Evolutionary conservation across 2,329 filamentous ascomycete species (phyloP), one percentile per base, ranked within the genome.

Genomic region (Diaporthe longicolla): DNA sequence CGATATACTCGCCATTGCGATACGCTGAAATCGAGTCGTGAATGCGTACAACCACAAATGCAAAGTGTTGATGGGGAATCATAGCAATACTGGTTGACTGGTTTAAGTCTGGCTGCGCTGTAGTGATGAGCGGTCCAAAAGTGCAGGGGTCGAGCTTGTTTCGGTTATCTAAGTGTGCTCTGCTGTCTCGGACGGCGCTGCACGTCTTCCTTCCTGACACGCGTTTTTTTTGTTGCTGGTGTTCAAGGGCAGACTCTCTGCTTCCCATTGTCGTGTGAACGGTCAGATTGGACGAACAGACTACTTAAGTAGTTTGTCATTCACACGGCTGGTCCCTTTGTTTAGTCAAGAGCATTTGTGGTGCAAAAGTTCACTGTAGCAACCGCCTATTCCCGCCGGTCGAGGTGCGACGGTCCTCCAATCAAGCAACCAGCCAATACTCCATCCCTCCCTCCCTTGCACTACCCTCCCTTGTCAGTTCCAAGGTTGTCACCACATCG

Each of bases 141-240:
- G 29, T 48, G 45, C 61, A 66, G 61, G 61, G 61, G 43, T 52
- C 43, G 29, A 66, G 61, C 61, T 52, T 66, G 61, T 52, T 37
- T 66, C 45, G 45, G 29, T 50, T 52, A 66, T 52, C 43, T 37
- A 66, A 66, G 45, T 66, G 45, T 66, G 45, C 61, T 24, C 10
- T 35, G 26, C 26, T 19, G 0, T 2, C 21, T 35, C 61, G 52
- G 61, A 50, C 21, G 21, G 61, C 45, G 29, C 4, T 66, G 63
- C 63, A 66, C 63, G 63, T 52, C 29, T 66, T 52, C 63, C 26
- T 66, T 52, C 45, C 37, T n/a, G 26, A 66, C 45, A 29, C 29
- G 63, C 63, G 45, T 52, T 61, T 66, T 66, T 52, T 50, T 65
- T 40, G 29, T 40, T 35, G 43, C 43, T 50, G 43, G 11, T 52